phyloP scores from a whole-genome alignment of 2,329 filamentous ascomycete genomes.

The Emericellopsis cladophorae region DNA sequence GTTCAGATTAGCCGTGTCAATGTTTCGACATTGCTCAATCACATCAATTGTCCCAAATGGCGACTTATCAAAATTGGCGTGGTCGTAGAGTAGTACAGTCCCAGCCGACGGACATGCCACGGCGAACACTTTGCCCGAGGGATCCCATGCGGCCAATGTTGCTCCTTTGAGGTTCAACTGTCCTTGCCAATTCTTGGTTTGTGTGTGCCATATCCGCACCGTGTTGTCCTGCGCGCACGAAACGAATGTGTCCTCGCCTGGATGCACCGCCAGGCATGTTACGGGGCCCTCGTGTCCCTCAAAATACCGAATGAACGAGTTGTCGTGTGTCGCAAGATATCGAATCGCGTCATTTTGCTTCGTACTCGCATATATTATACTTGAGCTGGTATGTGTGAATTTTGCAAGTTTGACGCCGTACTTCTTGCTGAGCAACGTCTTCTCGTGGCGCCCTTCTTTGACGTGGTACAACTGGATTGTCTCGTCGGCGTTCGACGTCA shows the following conservation, averaged over 20 bases:
- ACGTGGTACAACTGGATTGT: conserved; percentile 93
- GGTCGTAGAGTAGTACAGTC: conserved; percentile 78
- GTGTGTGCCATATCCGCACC: conserved; percentile 79
- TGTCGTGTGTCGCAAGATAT: conserved; percentile 87
- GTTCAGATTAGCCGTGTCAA: conserved; percentile 43
- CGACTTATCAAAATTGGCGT: conserved; percentile 83
- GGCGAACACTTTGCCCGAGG: conserved; percentile 83
- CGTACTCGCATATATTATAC: conserved; percentile 90
- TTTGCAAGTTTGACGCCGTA: conserved; percentile 90
- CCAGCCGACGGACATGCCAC: conserved; percentile 73
- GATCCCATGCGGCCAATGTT: conserved; percentile 80
- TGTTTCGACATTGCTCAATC: conserved; percentile 35
- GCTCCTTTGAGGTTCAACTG: conserved; percentile 70
- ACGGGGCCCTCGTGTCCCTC: conserved; percentile 78
- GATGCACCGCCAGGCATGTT: conserved; percentile 72
- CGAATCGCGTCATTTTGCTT: conserved; percentile 85
- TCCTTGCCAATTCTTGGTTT: conserved; percentile 67
- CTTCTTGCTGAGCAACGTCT: conserved; percentile 86
- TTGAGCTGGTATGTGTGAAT: conserved; percentile 84
- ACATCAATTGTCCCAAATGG: conserved; percentile 84
- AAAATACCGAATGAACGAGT: conserved; percentile 93
- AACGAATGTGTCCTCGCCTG: conserved; percentile 80
- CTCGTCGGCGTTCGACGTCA: conserved; percentile 87
- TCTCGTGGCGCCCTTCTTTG: conserved; percentile 78
- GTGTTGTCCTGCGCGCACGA: conserved; percentile 88